A percentile compares a stretch with the other conserved stretches of the same genome.
Evolutionary conservation across 139 green algal genomes (phyloP).

Genomic region (Ettlia oleoabundans): DNA sequence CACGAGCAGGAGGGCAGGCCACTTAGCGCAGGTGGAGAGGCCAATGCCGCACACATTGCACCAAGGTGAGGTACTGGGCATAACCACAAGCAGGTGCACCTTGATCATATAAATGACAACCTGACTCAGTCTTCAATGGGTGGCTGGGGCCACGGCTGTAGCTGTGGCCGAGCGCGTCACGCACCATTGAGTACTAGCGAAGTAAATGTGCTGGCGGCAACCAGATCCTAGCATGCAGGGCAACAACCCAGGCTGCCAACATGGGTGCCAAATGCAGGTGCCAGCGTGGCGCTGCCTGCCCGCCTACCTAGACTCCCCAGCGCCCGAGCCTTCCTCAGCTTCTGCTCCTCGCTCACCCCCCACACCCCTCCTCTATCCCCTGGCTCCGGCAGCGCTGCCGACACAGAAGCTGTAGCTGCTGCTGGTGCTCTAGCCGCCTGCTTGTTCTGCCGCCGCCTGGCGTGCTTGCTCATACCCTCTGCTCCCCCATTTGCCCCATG

Average conservation of each 20-base stretch:
- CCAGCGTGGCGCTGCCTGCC: no score
- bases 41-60: not conserved
- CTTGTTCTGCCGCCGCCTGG: not conserved
- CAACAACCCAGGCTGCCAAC: no score
- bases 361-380: not conserved
- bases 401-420: not conserved
- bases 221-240: no score
- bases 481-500: no score
- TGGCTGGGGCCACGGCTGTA: no score
- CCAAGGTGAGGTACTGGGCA: no score
- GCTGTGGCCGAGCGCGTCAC: no score
- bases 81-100: not conserved
- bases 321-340: constrained; percentile 10
- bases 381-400: not conserved
- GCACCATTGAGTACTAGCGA: no score
- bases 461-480: constrained; percentile 6
- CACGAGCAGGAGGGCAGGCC: not conserved
- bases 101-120: no score
- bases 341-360: constrained; percentile 19
- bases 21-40: not conserved
- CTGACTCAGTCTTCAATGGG: no score
- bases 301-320: constrained; percentile 14
- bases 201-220: not conserved
- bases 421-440: not conserved
- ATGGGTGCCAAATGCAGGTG: no score